Evolutionary conservation across 148 eudicot genomes (phyloP).

Genomic region (Silene conica): DNA sequence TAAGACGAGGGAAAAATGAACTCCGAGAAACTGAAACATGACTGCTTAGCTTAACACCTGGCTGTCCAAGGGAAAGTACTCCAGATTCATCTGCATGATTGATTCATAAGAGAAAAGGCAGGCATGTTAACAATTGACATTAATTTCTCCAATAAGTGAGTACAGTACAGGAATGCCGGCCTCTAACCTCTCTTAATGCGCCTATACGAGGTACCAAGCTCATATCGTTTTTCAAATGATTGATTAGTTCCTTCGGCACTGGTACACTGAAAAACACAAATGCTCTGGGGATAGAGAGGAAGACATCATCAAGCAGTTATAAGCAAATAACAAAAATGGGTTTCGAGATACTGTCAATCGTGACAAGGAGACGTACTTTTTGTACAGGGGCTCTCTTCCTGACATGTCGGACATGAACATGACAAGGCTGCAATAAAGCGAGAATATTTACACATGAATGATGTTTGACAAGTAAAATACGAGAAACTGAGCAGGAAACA

Average conservation of each 20-base stretch:
- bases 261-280: slow-evolving; percentile 83
- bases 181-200: slow-evolving; percentile 83
- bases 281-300: slow-evolving; percentile 51
- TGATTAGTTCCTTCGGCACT: slow-evolving; percentile 67
- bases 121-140: slow-evolving; percentile 10
- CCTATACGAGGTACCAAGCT: slow-evolving; percentile 97
- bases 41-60: slow-evolving; percentile 56
- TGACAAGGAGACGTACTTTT: slow-evolving; percentile 50
- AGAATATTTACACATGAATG: not conserved
- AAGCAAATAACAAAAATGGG: not conserved
- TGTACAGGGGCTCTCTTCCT: slow-evolving; percentile 98
- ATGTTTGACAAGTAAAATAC: too few relatives aligned
- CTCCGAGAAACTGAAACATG: not conserved
- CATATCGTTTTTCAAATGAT: slow-evolving; percentile 76
- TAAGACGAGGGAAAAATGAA: not conserved
- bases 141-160: slow-evolving; percentile 1
- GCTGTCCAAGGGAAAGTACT: slow-evolving; percentile 78
- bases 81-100: slow-evolving; percentile 90
- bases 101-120: slow-evolving; percentile 1
- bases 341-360: slow-evolving; percentile 2
- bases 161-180: slow-evolving; percentile 7
- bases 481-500: not conserved
- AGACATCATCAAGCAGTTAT: slow-evolving; percentile 19
- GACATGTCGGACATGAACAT: slow-evolving; percentile 99
- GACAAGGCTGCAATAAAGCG: slow-evolving; percentile 62